phyloP scores from a whole-genome alignment of 768 basidiomycete genomes.

The Suillus luteus region DNA sequence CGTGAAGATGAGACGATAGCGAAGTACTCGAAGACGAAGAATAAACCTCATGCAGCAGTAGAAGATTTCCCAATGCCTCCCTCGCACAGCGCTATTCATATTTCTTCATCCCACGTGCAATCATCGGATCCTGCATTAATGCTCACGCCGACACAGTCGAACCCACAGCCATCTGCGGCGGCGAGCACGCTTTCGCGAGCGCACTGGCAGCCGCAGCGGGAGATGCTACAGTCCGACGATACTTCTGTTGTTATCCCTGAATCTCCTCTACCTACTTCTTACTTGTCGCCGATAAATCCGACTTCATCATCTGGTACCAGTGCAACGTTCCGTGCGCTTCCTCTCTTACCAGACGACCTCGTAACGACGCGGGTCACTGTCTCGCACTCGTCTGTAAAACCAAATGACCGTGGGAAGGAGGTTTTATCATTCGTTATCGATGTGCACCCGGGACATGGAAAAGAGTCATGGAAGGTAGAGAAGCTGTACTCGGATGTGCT shows the following conservation, averaged over 20 bases:
- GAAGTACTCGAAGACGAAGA: constrained; percentile 16
- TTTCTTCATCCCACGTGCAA: constrained; percentile 11
- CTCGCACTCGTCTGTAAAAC: constrained; percentile 78
- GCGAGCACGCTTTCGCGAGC: constrained; percentile 22
- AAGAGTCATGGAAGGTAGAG: constrained; percentile 81
- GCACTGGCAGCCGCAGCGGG: constrained; percentile 25
- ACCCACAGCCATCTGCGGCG: constrained; percentile 21
- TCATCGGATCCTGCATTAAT: constrained; percentile 12
- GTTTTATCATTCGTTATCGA: constrained; percentile 85
- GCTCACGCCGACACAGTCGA: constrained; percentile 22
- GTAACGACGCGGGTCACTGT: constrained; percentile 71
- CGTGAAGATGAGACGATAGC: constrained; percentile 26
- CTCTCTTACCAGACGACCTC: constrained; percentile 70
- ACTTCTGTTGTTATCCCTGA: constrained; percentile 24
- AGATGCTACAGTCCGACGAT: constrained; percentile 25
- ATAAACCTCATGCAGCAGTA: constrained; percentile 42
- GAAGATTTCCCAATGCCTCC: constrained; percentile 58
- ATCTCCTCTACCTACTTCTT: constrained; percentile 33
- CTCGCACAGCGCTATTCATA: constrained; percentile 25
- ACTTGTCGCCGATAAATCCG: constrained; percentile 29
- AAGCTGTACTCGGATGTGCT: constrained; percentile 94
- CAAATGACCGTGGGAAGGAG: constrained; percentile 91
- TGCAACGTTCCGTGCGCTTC: constrained; percentile 69
- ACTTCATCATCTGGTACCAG: constrained; percentile 28
- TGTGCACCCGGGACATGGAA: constrained; percentile 70